Evolutionary conservation across 495 filamentous ascomycete genomes (phyloP).

Genomic region (Trypethelium eluteriae): DNA sequence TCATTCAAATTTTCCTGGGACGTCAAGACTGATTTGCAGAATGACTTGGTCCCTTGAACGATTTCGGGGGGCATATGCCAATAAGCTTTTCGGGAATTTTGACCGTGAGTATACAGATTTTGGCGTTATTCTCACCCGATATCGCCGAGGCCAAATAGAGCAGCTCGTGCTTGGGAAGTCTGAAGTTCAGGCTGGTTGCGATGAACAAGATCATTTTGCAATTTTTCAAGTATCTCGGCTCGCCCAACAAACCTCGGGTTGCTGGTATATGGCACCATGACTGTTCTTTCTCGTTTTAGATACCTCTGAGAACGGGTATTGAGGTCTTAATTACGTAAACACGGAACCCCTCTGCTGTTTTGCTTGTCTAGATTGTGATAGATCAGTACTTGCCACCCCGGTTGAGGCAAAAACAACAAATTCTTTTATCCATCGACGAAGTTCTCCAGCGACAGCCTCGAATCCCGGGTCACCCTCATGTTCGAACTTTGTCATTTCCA

Average conservation of each 20-base stretch:
- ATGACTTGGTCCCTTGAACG: too few relatives aligned
- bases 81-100: too few relatives aligned
- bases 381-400: too few relatives aligned
- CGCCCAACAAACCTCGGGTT: background rate
- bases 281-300: background rate
- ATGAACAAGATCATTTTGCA: conserved; percentile 28
- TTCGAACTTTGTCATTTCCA: conserved; percentile 21
- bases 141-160: conserved; percentile 26
- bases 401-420: background rate
- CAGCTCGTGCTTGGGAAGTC: conserved; percentile 14
- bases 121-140: conserved; percentile 30
- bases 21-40: too few relatives aligned
- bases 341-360: too few relatives aligned
- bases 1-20: too few relatives aligned
- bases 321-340: too few relatives aligned
- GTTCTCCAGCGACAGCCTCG: background rate
- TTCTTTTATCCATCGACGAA: background rate
- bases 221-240: conserved; percentile 21
- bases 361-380: too few relatives aligned
- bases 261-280: background rate
- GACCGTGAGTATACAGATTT: conserved; percentile 39
- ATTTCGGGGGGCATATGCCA: too few relatives aligned
- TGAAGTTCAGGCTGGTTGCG: conserved; percentile 28
- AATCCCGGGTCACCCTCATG: conserved; percentile 13
- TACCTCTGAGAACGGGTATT: background rate